These are phyloP conservation scores for Pythium brachiatum DNA, from an alignment of 352 stramenopile species.

Conservation along the genomic window DNA sequence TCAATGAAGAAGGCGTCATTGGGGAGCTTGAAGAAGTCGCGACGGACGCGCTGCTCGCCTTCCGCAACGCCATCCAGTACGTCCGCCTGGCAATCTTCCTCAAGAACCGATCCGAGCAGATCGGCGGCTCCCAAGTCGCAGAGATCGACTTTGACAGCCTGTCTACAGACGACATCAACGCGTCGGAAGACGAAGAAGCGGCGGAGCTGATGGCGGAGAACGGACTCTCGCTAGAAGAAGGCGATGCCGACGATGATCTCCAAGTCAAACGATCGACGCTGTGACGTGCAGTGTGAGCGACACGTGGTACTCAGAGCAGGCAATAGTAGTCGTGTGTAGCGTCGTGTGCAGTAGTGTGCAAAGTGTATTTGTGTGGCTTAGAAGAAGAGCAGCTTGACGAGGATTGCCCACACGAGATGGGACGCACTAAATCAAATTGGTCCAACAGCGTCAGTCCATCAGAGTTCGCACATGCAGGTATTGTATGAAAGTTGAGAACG, in stretches of 20 bases:
- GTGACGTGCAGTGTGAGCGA: neutral
- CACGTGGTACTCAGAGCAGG: neutral
- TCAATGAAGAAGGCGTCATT: constrained; percentile 79
- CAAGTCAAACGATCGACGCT: neutral
- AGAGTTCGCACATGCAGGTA: neutral
- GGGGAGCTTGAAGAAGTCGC: constrained; percentile 83
- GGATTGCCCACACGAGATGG: constrained; percentile 79
- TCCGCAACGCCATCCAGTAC: constrained; percentile 82
- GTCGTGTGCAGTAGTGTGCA: constrained; percentile 6
- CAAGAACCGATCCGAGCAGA: constrained; percentile 41
- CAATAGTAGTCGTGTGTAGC: neutral
- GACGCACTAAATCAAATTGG: constrained; percentile 39
- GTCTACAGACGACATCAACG: constrained; percentile 7
- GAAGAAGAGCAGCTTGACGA: constrained; percentile 88
- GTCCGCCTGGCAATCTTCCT: constrained; percentile 80
- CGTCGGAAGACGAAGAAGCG: constrained; percentile 12
- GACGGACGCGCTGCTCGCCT: constrained; percentile 65
- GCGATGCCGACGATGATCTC: constrained; percentile 12
- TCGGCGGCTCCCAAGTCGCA: constrained; percentile 20
- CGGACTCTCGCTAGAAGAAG: constrained; percentile 9
- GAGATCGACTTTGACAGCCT: constrained; percentile 30
- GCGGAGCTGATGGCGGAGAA: constrained; percentile 19
- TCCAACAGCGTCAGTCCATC: neutral
- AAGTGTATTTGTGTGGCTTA: constrained; percentile 29
- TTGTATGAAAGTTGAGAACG: constrained; percentile 1